Conservation (phyloP, 2,329 filamentous ascomycete species). For the Neonectria hederae region DNA sequence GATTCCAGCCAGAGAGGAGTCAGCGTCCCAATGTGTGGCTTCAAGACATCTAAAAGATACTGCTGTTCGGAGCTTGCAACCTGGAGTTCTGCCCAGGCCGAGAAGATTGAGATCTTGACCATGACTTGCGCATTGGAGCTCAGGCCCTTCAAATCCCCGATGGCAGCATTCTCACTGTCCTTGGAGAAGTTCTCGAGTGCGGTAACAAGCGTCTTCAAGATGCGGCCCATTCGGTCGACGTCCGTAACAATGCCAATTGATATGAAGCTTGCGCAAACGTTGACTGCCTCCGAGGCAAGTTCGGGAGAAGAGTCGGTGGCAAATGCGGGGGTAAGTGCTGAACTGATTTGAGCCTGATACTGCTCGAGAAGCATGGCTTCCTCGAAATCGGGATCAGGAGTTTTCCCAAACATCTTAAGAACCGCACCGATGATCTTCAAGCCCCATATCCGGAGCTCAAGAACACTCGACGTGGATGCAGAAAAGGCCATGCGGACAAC, state of each 20-base stretch:
- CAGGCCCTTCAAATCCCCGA: conserved; percentile 90
- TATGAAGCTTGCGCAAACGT: conserved; percentile 98
- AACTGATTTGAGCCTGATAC: conserved; percentile 98
- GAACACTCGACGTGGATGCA: conserved; percentile 91
- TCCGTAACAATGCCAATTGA: conserved; percentile 97
- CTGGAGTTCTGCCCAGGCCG: conserved; percentile 96
- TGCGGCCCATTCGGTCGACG: conserved; percentile 97
- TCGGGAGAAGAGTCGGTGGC: conserved; percentile 95
- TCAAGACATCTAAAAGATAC: conserved; percentile 88
- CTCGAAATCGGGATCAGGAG: conserved; percentile 95
- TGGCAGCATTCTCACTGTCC: conserved; percentile 82
- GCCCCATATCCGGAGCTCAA: conserved; percentile 89
- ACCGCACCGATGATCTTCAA: conserved; percentile 94
- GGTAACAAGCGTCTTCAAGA: conserved; percentile 90
- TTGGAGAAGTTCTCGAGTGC: conserved; percentile 92
- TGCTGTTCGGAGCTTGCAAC: conserved; percentile 92
- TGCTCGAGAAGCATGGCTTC: conserved; percentile 96
- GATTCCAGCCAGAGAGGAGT: conserved; percentile 96
- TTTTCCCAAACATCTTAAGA: conserved; percentile 94
- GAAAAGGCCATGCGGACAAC: conserved; percentile 98
- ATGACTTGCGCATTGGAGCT: conserved; percentile 97
- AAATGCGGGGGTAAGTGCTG: conserved; percentile 94
- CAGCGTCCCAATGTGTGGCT: conserved; percentile 87
- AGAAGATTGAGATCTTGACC: conserved; percentile 97
- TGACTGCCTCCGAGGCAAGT: conserved; percentile 92